phyloP scores from a whole-genome alignment of 164 flowering plant species.

The Akebia trifoliata region DNA sequence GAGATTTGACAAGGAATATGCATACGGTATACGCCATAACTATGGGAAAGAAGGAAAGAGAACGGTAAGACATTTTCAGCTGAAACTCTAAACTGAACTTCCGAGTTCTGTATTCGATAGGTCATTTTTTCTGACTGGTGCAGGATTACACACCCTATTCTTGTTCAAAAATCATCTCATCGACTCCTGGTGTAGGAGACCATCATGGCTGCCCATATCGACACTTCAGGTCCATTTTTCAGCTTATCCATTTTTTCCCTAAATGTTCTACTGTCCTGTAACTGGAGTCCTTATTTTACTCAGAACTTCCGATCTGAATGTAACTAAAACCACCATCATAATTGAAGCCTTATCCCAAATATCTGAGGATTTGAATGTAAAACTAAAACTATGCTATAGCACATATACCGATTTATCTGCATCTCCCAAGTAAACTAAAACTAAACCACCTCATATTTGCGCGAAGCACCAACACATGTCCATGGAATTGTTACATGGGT shows the following conservation, averaged over 20 bases:
- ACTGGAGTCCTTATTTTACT: no score
- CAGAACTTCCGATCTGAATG: no score
- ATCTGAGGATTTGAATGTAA: no score
- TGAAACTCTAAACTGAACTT: not conserved
- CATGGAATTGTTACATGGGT: no score
- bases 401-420: no score
- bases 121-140: conserved; percentile 13
- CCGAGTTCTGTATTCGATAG: not conserved
- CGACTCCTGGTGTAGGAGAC: conserved; percentile 92
- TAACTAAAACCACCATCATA: no score
- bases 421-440: no score
- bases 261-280: no score
- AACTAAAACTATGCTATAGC: no score
- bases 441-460: no score
- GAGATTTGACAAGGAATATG: conserved; percentile 95
- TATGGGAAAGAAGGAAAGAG: conserved; percentile 98
- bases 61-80: conserved; percentile 47
- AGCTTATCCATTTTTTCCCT: not conserved
- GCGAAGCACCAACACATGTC: no score
- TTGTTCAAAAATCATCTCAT: conserved; percentile 80
- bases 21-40: conserved; percentile 80
- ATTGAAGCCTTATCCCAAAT: no score
- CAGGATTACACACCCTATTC: conserved; percentile 98
- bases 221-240: conserved; percentile 70
- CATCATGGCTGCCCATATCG: conserved; percentile 99